These are phyloP conservation scores for Fusarium sterilihyphosum DNA, from an alignment of 2,329 filamentous ascomycete genomes.

Conservation along the genomic window DNA sequence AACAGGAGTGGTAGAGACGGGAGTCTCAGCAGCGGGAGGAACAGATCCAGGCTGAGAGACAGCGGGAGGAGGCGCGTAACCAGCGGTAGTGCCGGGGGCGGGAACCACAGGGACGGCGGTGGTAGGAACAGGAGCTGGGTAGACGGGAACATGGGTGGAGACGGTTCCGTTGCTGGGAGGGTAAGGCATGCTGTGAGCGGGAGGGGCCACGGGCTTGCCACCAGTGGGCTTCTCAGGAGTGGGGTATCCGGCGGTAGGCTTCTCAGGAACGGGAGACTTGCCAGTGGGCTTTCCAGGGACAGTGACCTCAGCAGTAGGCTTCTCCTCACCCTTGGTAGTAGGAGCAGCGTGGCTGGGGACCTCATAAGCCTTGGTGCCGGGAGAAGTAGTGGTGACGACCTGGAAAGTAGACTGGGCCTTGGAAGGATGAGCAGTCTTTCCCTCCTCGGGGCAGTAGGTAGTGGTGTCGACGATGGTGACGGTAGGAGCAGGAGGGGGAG, in stretches of 20 bases:
- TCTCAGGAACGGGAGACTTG: background rate
- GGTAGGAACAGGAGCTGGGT: background rate
- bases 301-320: background rate
- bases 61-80: background rate
- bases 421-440: constrained; percentile 9
- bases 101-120: background rate
- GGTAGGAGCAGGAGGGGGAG: constrained; percentile 22
- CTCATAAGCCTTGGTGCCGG: background rate
- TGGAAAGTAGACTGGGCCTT: background rate
- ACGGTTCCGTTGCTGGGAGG: constrained; percentile 29
- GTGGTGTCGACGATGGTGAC: constrained; percentile 38
- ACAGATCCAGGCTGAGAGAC: background rate
- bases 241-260: background rate
- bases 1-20: background rate
- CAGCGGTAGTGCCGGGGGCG: background rate
- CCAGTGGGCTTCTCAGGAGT: constrained; percentile 14
- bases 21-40: constrained; percentile 1
- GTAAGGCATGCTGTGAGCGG: constrained; percentile 17
- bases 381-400: constrained; percentile 5
- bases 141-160: constrained; percentile 10
- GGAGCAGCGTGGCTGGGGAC: background rate
- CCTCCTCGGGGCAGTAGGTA: constrained; percentile 24
- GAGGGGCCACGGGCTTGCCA: constrained; percentile 4
- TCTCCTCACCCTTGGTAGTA: constrained; percentile 1
- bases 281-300: background rate